Percentiles rank a stretch among this genome's conserved stretches.
phyloP scores from a whole-genome alignment of 352 stramenopile species.

The Globisporangium paddicum region DNA sequence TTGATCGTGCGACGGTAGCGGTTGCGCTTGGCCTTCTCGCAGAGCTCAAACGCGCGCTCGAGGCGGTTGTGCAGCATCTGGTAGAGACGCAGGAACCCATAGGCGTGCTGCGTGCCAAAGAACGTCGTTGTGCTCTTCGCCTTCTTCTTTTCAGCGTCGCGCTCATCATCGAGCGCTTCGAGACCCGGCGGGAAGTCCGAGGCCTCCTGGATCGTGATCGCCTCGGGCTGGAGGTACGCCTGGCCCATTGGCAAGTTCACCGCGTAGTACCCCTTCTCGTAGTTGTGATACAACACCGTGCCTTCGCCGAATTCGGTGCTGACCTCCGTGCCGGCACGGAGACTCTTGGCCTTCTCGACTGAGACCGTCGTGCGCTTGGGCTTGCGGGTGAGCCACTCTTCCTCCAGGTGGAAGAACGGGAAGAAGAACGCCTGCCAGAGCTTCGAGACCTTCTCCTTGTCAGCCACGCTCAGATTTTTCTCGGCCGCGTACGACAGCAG shows the following conservation, averaged over 20 bases:
- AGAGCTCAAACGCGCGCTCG: constrained; percentile 74
- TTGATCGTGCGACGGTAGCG: constrained; percentile 86
- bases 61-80: constrained; percentile 86
- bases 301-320: constrained; percentile 79
- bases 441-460: constrained; percentile 85
- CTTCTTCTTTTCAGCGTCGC: constrained; percentile 38
- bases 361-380: constrained; percentile 62
- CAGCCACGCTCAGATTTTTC: constrained; percentile 72
- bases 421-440: constrained; percentile 84
- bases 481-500: constrained; percentile 76
- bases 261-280: constrained; percentile 49
- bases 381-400: constrained; percentile 80
- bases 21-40: constrained; percentile 84
- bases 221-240: constrained; percentile 69
- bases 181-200: constrained; percentile 72
- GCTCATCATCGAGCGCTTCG: constrained; percentile 53
- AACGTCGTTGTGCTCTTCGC: constrained; percentile 46
- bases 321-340: constrained; percentile 68
- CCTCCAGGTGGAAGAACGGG: constrained; percentile 78
- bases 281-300: constrained; percentile 75
- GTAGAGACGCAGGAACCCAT: constrained; percentile 88
- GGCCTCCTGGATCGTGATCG: constrained; percentile 73
- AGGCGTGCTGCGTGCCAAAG: constrained; percentile 82
- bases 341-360: constrained; percentile 54
- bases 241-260: constrained; percentile 65